These are phyloP conservation scores for Letharia lupina DNA, from an alignment of 495 filamentous ascomycete species.

Conservation along the genomic window DNA sequence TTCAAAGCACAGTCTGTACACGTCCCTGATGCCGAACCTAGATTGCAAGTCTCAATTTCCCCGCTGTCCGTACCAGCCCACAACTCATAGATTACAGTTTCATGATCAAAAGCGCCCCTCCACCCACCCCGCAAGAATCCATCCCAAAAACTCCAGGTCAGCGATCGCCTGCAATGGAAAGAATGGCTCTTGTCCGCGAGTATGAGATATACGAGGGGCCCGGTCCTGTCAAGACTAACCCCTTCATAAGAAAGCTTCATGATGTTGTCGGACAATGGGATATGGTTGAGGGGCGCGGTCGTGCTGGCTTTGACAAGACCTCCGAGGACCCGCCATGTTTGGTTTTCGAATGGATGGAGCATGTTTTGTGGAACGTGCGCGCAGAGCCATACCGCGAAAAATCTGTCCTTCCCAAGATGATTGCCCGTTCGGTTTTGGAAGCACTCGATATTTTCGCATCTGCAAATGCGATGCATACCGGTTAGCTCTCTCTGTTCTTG, in stretches of 20 bases:
- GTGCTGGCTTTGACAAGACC: slow-evolving; percentile 12
- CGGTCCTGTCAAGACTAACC: slow-evolving; percentile 5
- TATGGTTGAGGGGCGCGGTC: slow-evolving; percentile 11
- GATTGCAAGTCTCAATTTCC: slow-evolving; percentile 4
- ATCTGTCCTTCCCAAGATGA: slow-evolving; percentile 10
- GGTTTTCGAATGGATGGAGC: slow-evolving; percentile 14
- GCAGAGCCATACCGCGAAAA: slow-evolving; percentile 8
- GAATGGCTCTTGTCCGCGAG: slow-evolving; percentile 9
- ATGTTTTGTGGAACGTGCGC: slow-evolving; percentile 12
- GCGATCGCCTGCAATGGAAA: slow-evolving; percentile 13
- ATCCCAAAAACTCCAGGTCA: slow-evolving; percentile 7
- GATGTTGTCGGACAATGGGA: slow-evolving; percentile 11
- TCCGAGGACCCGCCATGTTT: slow-evolving; percentile 13
- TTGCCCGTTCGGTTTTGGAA: slow-evolving; percentile 8
- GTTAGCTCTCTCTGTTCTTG: background rate
- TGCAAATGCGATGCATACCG: slow-evolving; percentile 12
- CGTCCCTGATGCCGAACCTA: slow-evolving; percentile 7
- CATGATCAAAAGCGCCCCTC: slow-evolving; percentile 14
- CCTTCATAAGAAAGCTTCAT: slow-evolving; percentile 9
- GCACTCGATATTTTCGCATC: slow-evolving; percentile 9
- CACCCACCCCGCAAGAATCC: slow-evolving; percentile 5
- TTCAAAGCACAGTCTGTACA: slow-evolving; percentile 9
- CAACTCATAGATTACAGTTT: slow-evolving; percentile 4
- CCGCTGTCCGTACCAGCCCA: background rate
- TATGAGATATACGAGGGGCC: slow-evolving; percentile 11